Conservation (phyloP, 495 filamentous ascomycete species). For the Chaetomium cochliodes region DNA sequence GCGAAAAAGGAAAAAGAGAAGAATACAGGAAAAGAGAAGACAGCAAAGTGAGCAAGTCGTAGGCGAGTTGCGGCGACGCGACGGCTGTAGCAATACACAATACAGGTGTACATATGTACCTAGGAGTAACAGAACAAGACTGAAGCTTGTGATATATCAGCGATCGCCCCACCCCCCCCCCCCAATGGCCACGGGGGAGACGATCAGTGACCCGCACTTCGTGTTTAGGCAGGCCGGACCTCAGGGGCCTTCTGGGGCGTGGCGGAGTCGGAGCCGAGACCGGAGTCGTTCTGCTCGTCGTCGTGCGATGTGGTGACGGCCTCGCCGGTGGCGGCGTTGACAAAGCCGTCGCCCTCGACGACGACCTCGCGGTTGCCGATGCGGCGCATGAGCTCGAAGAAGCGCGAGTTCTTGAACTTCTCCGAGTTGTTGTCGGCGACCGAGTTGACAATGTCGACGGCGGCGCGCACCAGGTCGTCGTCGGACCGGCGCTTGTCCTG, state of each 20-base stretch:
- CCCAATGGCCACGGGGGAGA: neutral
- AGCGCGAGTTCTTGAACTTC: slow-evolving; percentile 48
- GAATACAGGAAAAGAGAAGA: slow-evolving; percentile 7
- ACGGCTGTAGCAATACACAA: slow-evolving; percentile 9
- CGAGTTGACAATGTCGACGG: slow-evolving; percentile 40
- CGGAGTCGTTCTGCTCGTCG: slow-evolving; percentile 2
- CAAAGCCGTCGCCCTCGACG: slow-evolving; percentile 41
- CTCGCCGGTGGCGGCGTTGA: slow-evolving; percentile 36
- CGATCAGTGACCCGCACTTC: neutral
- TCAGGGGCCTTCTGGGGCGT: neutral
- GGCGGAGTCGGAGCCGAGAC: neutral
- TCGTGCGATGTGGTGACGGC: slow-evolving; percentile 14
- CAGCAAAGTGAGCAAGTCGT: neutral
- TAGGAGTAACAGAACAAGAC: slow-evolving; percentile 4
- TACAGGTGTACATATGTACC: slow-evolving; percentile 5
- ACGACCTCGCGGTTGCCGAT: slow-evolving; percentile 42
- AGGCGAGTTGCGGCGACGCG: slow-evolving; percentile 2
- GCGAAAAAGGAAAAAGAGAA: slow-evolving; percentile 4
- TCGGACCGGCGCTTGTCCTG: slow-evolving; percentile 27
- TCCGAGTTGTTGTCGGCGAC: slow-evolving; percentile 40
- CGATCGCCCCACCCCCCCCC: neutral
- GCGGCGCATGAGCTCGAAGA: slow-evolving; percentile 45
- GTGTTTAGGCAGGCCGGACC: neutral
- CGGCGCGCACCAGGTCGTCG: slow-evolving; percentile 41
- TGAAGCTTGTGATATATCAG: neutral